phyloP scores from a whole-genome alignment of 176 grass and related monocot genomes.

The Bonia amplexicaulis region DNA sequence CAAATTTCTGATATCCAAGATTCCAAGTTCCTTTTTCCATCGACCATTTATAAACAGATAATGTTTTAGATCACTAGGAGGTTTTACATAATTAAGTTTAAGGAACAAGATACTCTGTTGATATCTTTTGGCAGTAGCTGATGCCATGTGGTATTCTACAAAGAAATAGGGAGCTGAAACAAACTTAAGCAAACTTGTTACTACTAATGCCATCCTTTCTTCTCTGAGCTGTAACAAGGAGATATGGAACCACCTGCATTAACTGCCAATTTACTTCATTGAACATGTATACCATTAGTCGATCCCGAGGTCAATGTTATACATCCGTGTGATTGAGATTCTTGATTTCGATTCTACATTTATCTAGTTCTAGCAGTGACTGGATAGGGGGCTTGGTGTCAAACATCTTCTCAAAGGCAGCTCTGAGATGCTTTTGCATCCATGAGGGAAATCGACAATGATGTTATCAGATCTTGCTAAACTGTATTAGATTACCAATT shows the following conservation, averaged over 20 bases:
- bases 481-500: constrained; percentile 7
- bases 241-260: neutral
- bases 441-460: neutral
- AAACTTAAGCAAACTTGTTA: neutral
- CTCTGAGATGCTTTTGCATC: constrained; percentile 5
- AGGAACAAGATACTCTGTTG: neutral
- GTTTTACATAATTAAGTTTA: neutral
- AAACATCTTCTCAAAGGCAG: neutral
- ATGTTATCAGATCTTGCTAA: neutral
- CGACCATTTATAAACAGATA: neutral
- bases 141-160: neutral
- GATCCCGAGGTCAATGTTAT: neutral
- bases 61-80: neutral
- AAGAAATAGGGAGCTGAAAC: neutral
- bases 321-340: neutral
- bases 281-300: neutral
- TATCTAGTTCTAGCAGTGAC: neutral
- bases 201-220: neutral
- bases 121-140: neutral
- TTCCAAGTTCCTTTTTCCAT: neutral
- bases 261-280: neutral
- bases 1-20: neutral
- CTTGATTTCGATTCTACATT: constrained; percentile 1
- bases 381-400: neutral
- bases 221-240: neutral